Evolutionary conservation across 2,329 filamentous ascomycete species (phyloP).

Genomic region (Diaporthe vaccinii): DNA sequence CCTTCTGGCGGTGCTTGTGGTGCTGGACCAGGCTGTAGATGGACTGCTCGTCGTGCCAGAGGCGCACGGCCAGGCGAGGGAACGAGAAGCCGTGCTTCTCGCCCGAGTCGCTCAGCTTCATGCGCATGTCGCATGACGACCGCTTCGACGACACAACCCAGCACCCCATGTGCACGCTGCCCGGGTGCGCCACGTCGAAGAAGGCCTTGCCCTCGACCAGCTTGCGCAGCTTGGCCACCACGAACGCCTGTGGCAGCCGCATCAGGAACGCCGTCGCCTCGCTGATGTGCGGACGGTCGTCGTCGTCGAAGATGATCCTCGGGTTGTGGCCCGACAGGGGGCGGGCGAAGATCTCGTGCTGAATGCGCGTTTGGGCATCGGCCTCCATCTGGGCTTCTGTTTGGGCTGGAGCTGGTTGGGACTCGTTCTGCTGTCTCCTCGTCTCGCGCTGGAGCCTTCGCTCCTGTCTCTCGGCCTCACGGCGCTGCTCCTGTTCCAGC

Average conservation of each 20-base stretch:
- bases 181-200: conserved; percentile 14
- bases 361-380: background rate
- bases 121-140: conserved; percentile 6
- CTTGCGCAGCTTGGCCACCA: background rate
- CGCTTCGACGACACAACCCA: conserved; percentile 13
- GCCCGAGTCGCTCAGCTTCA: conserved; percentile 20
- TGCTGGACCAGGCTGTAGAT: conserved; percentile 28
- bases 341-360: background rate
- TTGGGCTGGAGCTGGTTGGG: background rate
- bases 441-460: background rate
- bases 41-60: conserved; percentile 34
- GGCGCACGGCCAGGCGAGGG: conserved; percentile 11
- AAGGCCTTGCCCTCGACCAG: conserved; percentile 2
- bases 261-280: conserved; percentile 34
- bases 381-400: no score
- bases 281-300: conserved; percentile 18
- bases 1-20: conserved; percentile 13
- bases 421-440: background rate
- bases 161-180: conserved; percentile 17
- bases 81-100: conserved; percentile 24
- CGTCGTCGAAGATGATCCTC: background rate
- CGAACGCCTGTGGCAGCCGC: background rate
- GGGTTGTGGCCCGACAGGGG: conserved; percentile 27
- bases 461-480: background rate
- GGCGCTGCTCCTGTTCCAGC: conserved; percentile 5